These are phyloP conservation scores for Lactarius sp. DNA, from an alignment of 768 basidiomycete genomes.

Conservation along the genomic window DNA sequence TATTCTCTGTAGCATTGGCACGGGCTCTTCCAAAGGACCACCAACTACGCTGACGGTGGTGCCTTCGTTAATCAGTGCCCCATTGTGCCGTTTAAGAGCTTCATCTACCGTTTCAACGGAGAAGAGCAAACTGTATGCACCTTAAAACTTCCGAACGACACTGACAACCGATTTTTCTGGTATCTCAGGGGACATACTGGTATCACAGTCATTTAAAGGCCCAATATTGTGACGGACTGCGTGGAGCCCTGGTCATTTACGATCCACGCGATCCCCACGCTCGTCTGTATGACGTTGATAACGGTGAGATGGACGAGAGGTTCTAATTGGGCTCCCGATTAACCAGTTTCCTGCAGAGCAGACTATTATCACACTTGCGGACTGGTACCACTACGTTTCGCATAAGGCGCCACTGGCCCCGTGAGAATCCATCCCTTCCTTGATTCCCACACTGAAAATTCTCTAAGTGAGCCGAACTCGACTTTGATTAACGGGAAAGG, in stretches of 20 bases:
- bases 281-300: conserved; percentile 29
- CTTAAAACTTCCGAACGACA: background rate
- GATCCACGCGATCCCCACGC: conserved; percentile 30
- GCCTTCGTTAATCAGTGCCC: conserved; percentile 43
- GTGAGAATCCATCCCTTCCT: background rate
- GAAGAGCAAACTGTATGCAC: conserved; percentile 33
- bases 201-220: conserved; percentile 37
- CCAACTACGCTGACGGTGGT: conserved; percentile 45
- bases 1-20: conserved; percentile 46
- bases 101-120: conserved; percentile 39
- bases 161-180: background rate
- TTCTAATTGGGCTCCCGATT: too few relatives aligned
- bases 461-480: conserved; percentile 31
- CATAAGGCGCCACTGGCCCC: background rate
- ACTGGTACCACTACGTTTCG: conserved; percentile 27
- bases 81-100: conserved; percentile 37
- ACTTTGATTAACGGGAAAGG: conserved; percentile 52
- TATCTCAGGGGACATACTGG: conserved; percentile 29
- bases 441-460: conserved; percentile 3
- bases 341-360: conserved; percentile 9
- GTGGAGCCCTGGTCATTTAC: conserved; percentile 30
- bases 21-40: conserved; percentile 41
- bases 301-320: conserved; percentile 24
- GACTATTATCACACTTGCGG: conserved; percentile 29
- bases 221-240: conserved; percentile 37